phyloP scores from a whole-genome alignment of 768 basidiomycete species.

The Boletellus ananiceps region DNA sequence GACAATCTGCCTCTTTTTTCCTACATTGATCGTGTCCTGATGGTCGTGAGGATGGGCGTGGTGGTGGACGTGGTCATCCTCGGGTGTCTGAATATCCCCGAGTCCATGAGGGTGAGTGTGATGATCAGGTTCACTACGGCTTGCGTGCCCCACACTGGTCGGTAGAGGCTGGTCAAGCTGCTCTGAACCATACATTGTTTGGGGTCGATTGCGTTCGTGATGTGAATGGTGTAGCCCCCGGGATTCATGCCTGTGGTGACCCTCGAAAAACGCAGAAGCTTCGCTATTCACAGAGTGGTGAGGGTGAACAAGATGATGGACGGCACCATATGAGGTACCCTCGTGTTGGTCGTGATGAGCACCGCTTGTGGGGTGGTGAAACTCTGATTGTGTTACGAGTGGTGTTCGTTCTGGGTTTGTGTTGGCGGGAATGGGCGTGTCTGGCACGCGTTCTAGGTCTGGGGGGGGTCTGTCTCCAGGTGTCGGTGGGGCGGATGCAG shows the following conservation, averaged over 20 bases:
- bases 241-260: slow-evolving; percentile 35
- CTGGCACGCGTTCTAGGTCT: slow-evolving; percentile 2
- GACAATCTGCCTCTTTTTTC: slow-evolving; percentile 61
- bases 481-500: slow-evolving; percentile 37
- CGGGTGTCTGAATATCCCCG: slow-evolving; percentile 2
- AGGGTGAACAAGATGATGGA: background rate
- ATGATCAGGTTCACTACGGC: background rate
- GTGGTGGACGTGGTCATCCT: background rate
- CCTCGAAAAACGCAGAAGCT: slow-evolving; percentile 25
- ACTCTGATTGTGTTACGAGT: slow-evolving; percentile 9
- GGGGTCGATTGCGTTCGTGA: slow-evolving; percentile 25
- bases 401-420: slow-evolving; percentile 17
- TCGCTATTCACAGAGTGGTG: background rate
- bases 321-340: slow-evolving; percentile 20
- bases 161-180: background rate
- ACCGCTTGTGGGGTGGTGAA: background rate
- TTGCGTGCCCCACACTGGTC: background rate
- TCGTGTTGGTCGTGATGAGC: background rate
- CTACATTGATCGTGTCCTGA: slow-evolving; percentile 33
- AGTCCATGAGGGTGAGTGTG: slow-evolving; percentile 11
- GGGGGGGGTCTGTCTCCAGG: slow-evolving; percentile 17
- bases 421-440: slow-evolving; percentile 5
- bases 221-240: slow-evolving; percentile 25
- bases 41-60: background rate
- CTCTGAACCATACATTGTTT: slow-evolving; percentile 20